A percentile compares a stretch with the other conserved stretches of the same genome.
Evolutionary conservation across 495 filamentous ascomycete species (phyloP).

Genomic region (Diplogelasinospora grovesii): DNA sequence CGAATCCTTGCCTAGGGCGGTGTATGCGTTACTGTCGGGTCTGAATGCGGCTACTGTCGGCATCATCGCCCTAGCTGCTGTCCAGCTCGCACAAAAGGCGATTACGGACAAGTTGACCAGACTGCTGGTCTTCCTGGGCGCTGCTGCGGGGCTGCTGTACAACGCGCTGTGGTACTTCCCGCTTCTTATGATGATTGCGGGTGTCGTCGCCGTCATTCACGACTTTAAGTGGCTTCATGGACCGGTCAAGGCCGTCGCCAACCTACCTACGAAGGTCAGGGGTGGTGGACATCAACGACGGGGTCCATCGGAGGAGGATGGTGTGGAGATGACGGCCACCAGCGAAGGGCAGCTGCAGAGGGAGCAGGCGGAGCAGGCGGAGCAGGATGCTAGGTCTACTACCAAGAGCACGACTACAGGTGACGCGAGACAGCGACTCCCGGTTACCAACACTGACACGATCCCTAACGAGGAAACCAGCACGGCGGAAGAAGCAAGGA

Average conservation of each 20-base stretch:
- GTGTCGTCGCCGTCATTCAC: slow-evolving; percentile 51
- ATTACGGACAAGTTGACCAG: slow-evolving; percentile 68
- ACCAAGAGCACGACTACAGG: no score
- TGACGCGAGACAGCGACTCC: no score
- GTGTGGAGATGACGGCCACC: not conserved
- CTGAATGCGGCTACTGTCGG: slow-evolving; percentile 76
- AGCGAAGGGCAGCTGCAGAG: not conserved
- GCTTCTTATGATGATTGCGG: slow-evolving; percentile 54
- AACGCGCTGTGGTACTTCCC: slow-evolving; percentile 83
- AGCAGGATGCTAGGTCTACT: no score
- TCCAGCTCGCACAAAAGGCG: slow-evolving; percentile 65
- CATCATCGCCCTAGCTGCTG: slow-evolving; percentile 70
- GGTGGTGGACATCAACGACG: no score
- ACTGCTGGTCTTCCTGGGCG: slow-evolving; percentile 63
- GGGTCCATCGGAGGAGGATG: slow-evolving; percentile 6
- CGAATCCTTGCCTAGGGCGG: slow-evolving; percentile 54
- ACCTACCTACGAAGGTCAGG: no score
- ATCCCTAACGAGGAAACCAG: no score
- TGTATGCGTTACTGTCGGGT: slow-evolving; percentile 71
- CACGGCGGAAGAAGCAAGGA: slow-evolving; percentile 28
- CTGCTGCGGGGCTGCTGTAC: slow-evolving; percentile 63
- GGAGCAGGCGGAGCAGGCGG: not conserved
- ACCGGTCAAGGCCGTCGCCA: slow-evolving; percentile 12
- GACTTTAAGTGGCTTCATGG: slow-evolving; percentile 50
- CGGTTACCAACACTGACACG: no score